A percentile compares a stretch with the other conserved stretches of the same genome.
These are phyloP conservation scores for Stephanodiscus minutulus DNA, from an alignment of 108 stramenopile species.

Conservation along the genomic window DNA sequence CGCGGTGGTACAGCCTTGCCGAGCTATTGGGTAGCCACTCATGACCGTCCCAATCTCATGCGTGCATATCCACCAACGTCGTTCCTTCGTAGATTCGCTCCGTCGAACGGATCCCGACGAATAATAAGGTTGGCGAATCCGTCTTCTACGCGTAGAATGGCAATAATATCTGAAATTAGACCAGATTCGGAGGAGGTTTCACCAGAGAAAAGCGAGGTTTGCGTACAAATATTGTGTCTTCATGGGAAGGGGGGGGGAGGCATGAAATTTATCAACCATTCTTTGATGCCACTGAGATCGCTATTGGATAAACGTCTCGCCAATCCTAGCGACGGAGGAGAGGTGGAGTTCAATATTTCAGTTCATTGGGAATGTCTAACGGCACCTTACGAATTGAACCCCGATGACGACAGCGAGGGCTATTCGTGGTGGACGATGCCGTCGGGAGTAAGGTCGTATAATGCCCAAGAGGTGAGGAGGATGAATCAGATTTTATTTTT, in stretches of 20 bases:
- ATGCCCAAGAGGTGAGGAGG: conserved; percentile 53
- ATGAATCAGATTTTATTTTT: too few relatives aligned
- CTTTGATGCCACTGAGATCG: conserved; percentile 39
- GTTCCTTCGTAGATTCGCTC: too few relatives aligned
- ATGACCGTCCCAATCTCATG: too few relatives aligned
- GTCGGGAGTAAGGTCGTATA: conserved; percentile 74
- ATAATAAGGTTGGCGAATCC: too few relatives aligned
- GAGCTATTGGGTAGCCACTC: too few relatives aligned
- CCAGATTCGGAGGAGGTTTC: too few relatives aligned
- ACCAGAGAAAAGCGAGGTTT: too few relatives aligned
- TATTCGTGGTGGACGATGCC: conserved; percentile 86
- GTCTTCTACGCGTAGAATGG: too few relatives aligned
- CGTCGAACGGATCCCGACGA: too few relatives aligned
- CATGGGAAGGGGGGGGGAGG: conserved; percentile 84
- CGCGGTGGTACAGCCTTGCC: too few relatives aligned
- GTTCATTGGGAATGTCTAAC: conserved; percentile 42
- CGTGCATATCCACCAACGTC: too few relatives aligned
- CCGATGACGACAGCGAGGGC: conserved; percentile 51
- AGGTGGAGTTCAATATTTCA: conserved; percentile 19
- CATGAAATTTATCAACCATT: conserved; percentile 44
- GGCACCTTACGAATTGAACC: conserved; percentile 46
- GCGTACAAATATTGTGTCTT: conserved; percentile 62
- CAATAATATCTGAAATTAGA: too few relatives aligned
- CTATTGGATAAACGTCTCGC: conserved; percentile 27
- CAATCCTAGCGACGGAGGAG: background rate